phyloP scores from a whole-genome alignment of 306 rosid genomes.

The Medicago lupulina region DNA sequence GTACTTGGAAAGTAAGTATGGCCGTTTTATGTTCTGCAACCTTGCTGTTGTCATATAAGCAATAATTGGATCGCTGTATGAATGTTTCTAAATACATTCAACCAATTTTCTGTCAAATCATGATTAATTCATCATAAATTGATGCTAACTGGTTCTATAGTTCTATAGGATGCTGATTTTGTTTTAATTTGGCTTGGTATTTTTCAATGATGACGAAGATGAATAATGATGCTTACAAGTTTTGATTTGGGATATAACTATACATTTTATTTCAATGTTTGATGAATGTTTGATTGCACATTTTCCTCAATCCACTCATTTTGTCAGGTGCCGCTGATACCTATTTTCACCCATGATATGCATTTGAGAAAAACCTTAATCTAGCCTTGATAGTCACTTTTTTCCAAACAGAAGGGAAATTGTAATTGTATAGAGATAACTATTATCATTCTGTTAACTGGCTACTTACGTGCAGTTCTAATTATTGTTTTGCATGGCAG shows the following conservation, averaged over 20 bases:
- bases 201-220: slow-evolving; percentile 21
- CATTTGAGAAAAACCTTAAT: slow-evolving; percentile 28
- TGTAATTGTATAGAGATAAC: slow-evolving; percentile 18
- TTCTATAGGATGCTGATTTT: slow-evolving; percentile 18
- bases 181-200: slow-evolving; percentile 15
- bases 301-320: slow-evolving; percentile 14
- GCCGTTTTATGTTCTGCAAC: slow-evolving; percentile 37
- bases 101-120: slow-evolving; percentile 19
- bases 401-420: slow-evolving; percentile 28
- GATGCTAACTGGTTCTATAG: slow-evolving; percentile 17
- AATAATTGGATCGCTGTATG: background rate
- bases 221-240: background rate
- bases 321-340: slow-evolving; percentile 6
- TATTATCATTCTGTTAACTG: slow-evolving; percentile 31
- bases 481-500: slow-evolving; percentile 64
- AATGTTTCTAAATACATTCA: slow-evolving; percentile 12
- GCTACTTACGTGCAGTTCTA: slow-evolving; percentile 35
- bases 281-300: slow-evolving; percentile 17
- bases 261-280: background rate
- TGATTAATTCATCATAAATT: slow-evolving; percentile 7
- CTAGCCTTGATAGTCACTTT: slow-evolving; percentile 15
- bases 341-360: slow-evolving; percentile 2
- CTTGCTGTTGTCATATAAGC: slow-evolving; percentile 16
- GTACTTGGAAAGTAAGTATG: slow-evolving; percentile 89
- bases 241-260: background rate